Base-by-base conservation (phyloP, 2,329 filamentous ascomycete species). In the Penicillium brevicompactum region DNA sequence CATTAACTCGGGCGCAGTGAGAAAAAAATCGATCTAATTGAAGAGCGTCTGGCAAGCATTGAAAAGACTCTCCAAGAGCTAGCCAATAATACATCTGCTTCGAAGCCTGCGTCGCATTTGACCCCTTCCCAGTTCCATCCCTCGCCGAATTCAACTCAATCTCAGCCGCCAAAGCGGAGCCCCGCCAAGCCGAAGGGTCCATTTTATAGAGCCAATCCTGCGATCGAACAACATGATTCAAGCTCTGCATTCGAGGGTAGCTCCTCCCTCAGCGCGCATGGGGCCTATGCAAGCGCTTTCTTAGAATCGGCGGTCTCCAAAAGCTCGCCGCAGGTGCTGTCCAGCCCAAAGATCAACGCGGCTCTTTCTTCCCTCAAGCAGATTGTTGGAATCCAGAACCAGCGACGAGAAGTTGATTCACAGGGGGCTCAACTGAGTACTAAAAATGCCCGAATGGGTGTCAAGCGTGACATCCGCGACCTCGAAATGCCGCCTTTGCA, bases 1-100 rank as follows among this genome's bases (percentile, higher is more conserved):
- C 16, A 47, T 43, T 63, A 27, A 59, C 49, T 27, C 21, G 4
- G 21, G 1, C 27, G 14, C 44, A 82, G 79, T 67, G 81, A 83
- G 63, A 78, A 73, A 62, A 82, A 82, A 65, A 80, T 83, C 46
- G 80, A 82, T 56, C 64, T 77, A 11, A 82, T 83, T 48, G 80
- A 82, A 60, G 75, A 79, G 30, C 75, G 80, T 14, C 68, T 83
- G 8, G 72, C 73, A 6, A 72, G 73, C n/a, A 81, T 83, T 40
- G 80, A 83, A 58, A 65, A 47, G 66, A 67, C 64, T 61, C 63
- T 68, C 14, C 58, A 42, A 34, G 65, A 70, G 43, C 46, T 72
- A 13, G 62, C 62, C 5, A 46, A 13, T 21, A 49, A 48, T 5
- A 43, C 57, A 37, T 57, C 59, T 8, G 18, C 2, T 24, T 38